Percentiles rank a stretch among this genome's conserved stretches.
Evolutionary conservation across 2,329 filamentous ascomycete genomes (phyloP).

Genomic region (Neoascochyta sp.): DNA sequence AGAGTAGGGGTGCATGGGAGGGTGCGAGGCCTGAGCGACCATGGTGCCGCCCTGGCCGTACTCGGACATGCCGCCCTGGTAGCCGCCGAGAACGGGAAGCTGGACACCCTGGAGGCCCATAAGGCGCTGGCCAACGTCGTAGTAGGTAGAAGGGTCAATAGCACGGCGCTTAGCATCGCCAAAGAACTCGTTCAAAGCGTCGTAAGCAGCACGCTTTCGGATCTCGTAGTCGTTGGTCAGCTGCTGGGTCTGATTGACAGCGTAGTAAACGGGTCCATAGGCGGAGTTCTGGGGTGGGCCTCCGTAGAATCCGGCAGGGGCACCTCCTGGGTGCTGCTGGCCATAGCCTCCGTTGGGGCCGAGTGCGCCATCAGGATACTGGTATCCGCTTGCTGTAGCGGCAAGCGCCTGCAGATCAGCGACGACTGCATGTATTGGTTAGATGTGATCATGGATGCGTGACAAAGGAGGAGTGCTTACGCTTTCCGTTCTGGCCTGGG

Average conservation of each 20-base stretch:
- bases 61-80: conserved; percentile 45
- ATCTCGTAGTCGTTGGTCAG: conserved; percentile 66
- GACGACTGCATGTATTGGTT: conserved; percentile 38
- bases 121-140: conserved; percentile 84
- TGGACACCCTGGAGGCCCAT: conserved; percentile 71
- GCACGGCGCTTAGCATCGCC: conserved; percentile 87
- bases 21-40: conserved; percentile 54
- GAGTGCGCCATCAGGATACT: conserved; percentile 44
- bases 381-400: conserved; percentile 48
- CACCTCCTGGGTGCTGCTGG: conserved; percentile 52
- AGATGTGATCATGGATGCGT: conserved; percentile 30
- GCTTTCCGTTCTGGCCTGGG: conserved; percentile 37
- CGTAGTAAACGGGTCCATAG: conserved; percentile 75
- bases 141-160: conserved; percentile 84
- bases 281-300: conserved; percentile 52
- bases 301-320: conserved; percentile 50
- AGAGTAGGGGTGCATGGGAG: conserved; percentile 75
- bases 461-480: conserved; percentile 28
- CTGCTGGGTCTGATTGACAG: conserved; percentile 63
- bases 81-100: conserved; percentile 42
- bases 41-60: conserved; percentile 53
- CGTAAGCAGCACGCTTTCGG: conserved; percentile 74
- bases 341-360: conserved; percentile 37
- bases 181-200: conserved; percentile 91
- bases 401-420: conserved; percentile 49